A percentile compares a stretch with the other conserved stretches of the same genome.
These are phyloP conservation scores for Nakazawaea ernobii DNA, from an alignment of 805 yeast genomes.

Conservation along the genomic window DNA sequence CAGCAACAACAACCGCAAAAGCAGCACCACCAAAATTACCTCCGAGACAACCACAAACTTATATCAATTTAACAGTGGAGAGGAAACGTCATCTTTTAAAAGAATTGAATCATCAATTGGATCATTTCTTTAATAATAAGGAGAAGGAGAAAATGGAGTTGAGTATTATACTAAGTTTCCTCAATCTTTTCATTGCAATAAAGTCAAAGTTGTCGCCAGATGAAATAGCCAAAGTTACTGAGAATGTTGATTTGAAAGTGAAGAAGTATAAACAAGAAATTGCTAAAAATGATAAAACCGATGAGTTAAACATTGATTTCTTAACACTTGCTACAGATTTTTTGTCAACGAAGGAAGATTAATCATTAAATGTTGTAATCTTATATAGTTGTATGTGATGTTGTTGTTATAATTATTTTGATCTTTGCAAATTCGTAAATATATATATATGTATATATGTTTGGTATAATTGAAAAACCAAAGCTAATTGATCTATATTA, in stretches of 20 bases:
- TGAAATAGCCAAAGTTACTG: background rate
- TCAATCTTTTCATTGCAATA: slow-evolving; percentile 36
- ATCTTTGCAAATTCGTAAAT: too few relatives aligned
- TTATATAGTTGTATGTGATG: background rate
- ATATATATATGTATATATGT: too few relatives aligned
- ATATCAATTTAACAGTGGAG: slow-evolving; percentile 35
- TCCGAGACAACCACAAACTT: slow-evolving; percentile 29
- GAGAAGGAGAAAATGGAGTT: slow-evolving; percentile 24
- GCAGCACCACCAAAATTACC: slow-evolving; percentile 31
- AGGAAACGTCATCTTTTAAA: slow-evolving; percentile 38
- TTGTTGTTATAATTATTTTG: too few relatives aligned
- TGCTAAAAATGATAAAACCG: background rate
- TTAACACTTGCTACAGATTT: slow-evolving; percentile 8
- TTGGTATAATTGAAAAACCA: too few relatives aligned
- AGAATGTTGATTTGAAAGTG: slow-evolving; percentile 1
- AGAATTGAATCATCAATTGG: slow-evolving; percentile 33
- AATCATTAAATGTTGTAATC: background rate
- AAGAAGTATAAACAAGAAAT: background rate
- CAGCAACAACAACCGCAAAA: background rate
- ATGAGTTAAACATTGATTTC: background rate
- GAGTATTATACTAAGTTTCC: slow-evolving; percentile 45
- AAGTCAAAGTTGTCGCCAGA: slow-evolving; percentile 3
- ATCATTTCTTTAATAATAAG: slow-evolving; percentile 25
- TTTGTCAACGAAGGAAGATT: slow-evolving; percentile 1
- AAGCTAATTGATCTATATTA: too few relatives aligned